Evolutionary conservation across 306 rosid genomes (phyloP), one percentile per base, ranked within the genome.

Genomic region (Prosopis cineraria): DNA sequence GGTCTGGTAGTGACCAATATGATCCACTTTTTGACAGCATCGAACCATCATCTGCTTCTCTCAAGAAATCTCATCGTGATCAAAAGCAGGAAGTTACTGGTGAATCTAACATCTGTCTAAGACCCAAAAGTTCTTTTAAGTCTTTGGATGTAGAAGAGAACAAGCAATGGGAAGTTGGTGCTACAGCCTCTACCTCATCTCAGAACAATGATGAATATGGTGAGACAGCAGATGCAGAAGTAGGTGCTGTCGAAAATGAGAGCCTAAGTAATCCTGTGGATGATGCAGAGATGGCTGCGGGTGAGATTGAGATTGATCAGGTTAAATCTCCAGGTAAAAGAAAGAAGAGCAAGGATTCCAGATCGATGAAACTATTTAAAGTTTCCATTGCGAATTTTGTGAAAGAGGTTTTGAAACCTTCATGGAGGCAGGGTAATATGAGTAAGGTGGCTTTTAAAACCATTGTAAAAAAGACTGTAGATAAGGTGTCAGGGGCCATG

Each of bases 371-470:
- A 86, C 91, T 87, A 74, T 95, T 95, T 85, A 95, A 91, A 90
- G 78, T 87, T 85, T 90, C 93, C 25, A 79, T 95, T 88, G 98
- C 98, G 10, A 89, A 92, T 70, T 95, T 95, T 83, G 98, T 95
- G 8, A 95, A 95, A 83, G 98, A 95, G 56, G 89, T 92, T 82
- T 80, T 95, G 74, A 95, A 95, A 84, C 98, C 98, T 24, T 95
- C 98, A 39, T 95, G 98, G 98, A 85, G 92, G 68, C 98, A 95
- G 87, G 98, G 98, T 77, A 92, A 95, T 84, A 95, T 95, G 98
- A 95, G 98, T 87, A 93, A 95, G 89, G 98, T 92, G 78, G 98
- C 98, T 62, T 92, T 95, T 80, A 95, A 95, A 86, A 95, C 98
- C 74, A 95, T 95, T 81, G 98, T 95, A 40, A 95, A 92, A 82